Base-by-base conservation (phyloP, 1,284 basidiomycete genomes). In the Trichosporon sp. region DNA sequence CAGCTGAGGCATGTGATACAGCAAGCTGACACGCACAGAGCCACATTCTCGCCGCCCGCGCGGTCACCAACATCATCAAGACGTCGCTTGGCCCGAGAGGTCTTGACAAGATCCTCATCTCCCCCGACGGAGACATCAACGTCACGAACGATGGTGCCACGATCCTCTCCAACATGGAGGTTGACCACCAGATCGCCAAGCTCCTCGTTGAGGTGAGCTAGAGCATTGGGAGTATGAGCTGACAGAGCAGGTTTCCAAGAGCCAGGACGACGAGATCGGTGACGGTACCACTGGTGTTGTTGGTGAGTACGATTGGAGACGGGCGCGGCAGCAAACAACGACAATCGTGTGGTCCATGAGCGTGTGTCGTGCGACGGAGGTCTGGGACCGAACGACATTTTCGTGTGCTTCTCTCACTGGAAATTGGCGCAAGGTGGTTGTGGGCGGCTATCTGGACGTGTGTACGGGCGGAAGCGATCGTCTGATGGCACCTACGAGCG, bases 241-340 rank as follows among this genome's bases (percentile, higher is more conserved):
- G 66, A 76, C 68, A 35, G 59, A 40, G 12, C 70, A 78, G 77
- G 81, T 82, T 21, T 96, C 93, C 66, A 96, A 96, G 86, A 95
- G 92, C 80, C 96, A 99, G 86, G 96, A 99, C 82, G 96, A 98
- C 84, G 96, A 99, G 87, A 97, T 99, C 83, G 96, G 97, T 65
- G 96, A 99, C 85, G 97, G 96, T 70, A 99, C 96, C 10, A 99
- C 96, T 43, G 97, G 96, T 84, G 96, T 99, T 73, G 96, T 98
- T 77, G 94, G 94, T 95, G 82, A 83, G 93, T 88, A 26, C 19
- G 51, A 26, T 21, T 2, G 19, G n/a, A 21, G 51, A 8, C 4
- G 51, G 21, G 43, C 16, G 12, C 11, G 43, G 43, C 43, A 46
- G 43, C 4, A n/a, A 4, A 10, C 8, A 12, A 40, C 43, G 16